Base-by-base conservation (phyloP, 2,329 filamentous ascomycete genomes). In the Sporothrix curviconia region DNA sequence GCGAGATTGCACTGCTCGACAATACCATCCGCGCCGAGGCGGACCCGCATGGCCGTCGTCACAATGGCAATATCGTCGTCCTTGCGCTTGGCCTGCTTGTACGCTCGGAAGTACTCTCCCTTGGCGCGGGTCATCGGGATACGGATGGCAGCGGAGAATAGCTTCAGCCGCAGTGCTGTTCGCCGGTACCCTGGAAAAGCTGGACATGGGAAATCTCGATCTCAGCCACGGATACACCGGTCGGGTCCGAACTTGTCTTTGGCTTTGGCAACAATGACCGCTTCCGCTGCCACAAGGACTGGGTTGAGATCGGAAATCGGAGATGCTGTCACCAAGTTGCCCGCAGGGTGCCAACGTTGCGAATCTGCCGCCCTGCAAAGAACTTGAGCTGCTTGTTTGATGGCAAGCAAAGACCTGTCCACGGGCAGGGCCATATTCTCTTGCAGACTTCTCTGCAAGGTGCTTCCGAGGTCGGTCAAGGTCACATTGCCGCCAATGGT, bases 1-100 rank as follows among this genome's bases (percentile, higher is more conserved):
- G 95, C 89, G 22, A 99, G 77, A 65, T 87, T 90, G 59, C 83
- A 85, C 62, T 86, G 85, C 60, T 85, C 79, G 6, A 97, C 89
- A 1, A 83, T 69, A 42, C 92, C 82, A 2, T 87, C 80, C 0
- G 14, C 55, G 39, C 85, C 81, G 3, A 97, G 73, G 5, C 81
- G 82, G 5, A 97, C 78, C 36, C 90, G 83, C 58, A 97, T 72
- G 1, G 92, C 91, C 28, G 88, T 85, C 50, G 95, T 97, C 24
- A 97, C 94, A 65, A 99, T 97, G 2, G 94, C 94, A 68, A 99
- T 97, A 68, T 99, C 94, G 66, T 99, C 94, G 66, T 99, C 94
- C 69, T 97, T 97, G 63, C 94, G 78, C 76, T 99, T 99, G 0
- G 94, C 85, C 70, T 97, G 92, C 72, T 99, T 99, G 73, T 96